A percentile compares a stretch with the other conserved stretches of the same genome.
Evolutionary conservation across 2,329 filamentous ascomycete genomes (phyloP).

Genomic region (Cercospora beticola): DNA sequence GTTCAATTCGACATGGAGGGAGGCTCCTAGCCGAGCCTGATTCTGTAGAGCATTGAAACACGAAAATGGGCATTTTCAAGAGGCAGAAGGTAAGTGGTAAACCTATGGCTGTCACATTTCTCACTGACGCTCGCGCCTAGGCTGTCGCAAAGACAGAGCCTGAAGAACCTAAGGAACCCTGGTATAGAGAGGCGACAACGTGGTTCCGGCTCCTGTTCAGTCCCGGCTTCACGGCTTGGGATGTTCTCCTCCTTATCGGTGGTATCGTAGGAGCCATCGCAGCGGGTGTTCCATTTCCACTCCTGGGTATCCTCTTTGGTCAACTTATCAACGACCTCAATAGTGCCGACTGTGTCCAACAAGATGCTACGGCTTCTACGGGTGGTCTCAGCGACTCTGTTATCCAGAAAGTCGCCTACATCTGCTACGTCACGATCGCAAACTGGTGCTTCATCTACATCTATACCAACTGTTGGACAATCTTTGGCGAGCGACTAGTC

Average conservation of each 20-base stretch:
- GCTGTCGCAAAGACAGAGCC: conserved; percentile 2
- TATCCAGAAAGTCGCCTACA: conserved; percentile 58
- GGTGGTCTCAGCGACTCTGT: conserved; percentile 46
- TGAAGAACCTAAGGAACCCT: conserved; percentile 12
- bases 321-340: conserved; percentile 64
- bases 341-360: conserved; percentile 52
- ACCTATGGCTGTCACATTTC: not conserved
- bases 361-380: conserved; percentile 32
- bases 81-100: conserved; percentile 9
- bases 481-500: conserved; percentile 63
- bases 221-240: conserved; percentile 16
- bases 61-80: conserved; percentile 16
- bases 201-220: conserved; percentile 22
- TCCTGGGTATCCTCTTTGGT: conserved; percentile 65
- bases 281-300: conserved; percentile 62
- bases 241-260: conserved; percentile 18
- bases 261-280: conserved; percentile 41
- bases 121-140: not conserved
- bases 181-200: conserved; percentile 15
- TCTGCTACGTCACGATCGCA: conserved; percentile 64
- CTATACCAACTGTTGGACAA: conserved; percentile 63
- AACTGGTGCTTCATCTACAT: conserved; percentile 57
- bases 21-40: not conserved
- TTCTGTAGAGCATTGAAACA: not conserved
- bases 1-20: not conserved